Conservation (phyloP, 2,329 filamentous ascomycete genomes). For the Aspergillus sergii region DNA sequence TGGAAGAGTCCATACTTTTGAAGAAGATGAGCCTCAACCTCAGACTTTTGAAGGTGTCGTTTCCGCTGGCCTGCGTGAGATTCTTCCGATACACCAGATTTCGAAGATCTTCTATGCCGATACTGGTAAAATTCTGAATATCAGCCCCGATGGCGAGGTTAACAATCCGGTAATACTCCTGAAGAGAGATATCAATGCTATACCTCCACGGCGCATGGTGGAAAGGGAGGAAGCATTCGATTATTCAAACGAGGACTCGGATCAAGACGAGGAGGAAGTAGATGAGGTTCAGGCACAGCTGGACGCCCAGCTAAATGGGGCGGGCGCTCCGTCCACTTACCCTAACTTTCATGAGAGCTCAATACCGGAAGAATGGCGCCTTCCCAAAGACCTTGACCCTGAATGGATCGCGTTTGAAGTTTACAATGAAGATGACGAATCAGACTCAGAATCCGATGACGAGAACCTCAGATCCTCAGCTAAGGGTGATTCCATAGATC, state of each 20-base stretch:
- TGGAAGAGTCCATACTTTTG: slow-evolving; percentile 67
- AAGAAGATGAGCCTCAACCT: slow-evolving; percentile 60
- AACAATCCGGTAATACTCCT: slow-evolving; percentile 75
- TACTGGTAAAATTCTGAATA: slow-evolving; percentile 85
- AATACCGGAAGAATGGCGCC: slow-evolving; percentile 53
- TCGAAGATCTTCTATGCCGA: slow-evolving; percentile 94
- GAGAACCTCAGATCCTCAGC: slow-evolving; percentile 27
- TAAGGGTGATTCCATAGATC: slow-evolving; percentile 40
- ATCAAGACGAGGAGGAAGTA: slow-evolving; percentile 35
- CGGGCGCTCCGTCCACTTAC: not conserved
- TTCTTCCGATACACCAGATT: slow-evolving; percentile 71
- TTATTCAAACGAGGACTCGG: slow-evolving; percentile 28
- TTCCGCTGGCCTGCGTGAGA: slow-evolving; percentile 66
- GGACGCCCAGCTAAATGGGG: slow-evolving; percentile 40
- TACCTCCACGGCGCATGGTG: slow-evolving; percentile 63
- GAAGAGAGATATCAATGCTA: slow-evolving; percentile 69
- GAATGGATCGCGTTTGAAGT: slow-evolving; percentile 94
- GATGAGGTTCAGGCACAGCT: slow-evolving; percentile 47
- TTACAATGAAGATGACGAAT: slow-evolving; percentile 65
- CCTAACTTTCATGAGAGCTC: slow-evolving; percentile 32
- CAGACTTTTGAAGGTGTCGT: slow-evolving; percentile 62
- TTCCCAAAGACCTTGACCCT: slow-evolving; percentile 76
- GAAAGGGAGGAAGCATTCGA: slow-evolving; percentile 46
- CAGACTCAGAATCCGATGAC: slow-evolving; percentile 55
- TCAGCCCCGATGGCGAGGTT: slow-evolving; percentile 67